Evolutionary conservation across 108 stramenopile species (phyloP).

Genomic region (Bacterosira constricta): DNA sequence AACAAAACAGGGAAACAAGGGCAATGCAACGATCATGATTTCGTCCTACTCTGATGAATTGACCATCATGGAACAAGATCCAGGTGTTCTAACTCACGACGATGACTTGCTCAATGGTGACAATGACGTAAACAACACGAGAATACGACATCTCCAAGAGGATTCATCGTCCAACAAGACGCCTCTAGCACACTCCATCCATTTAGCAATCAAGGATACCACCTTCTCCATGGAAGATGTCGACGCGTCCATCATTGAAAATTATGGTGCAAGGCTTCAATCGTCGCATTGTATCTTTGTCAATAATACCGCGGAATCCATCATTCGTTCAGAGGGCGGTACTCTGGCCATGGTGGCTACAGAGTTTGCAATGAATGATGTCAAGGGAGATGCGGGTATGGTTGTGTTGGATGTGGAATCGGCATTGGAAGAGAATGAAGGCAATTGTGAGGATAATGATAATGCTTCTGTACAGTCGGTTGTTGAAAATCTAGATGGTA

Average conservation of each 20-base stretch:
- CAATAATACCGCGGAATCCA: slow-evolving; percentile 35
- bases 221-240: slow-evolving; percentile 19
- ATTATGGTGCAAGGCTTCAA: slow-evolving; percentile 32
- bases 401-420: slow-evolving; percentile 29
- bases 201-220: slow-evolving; percentile 13
- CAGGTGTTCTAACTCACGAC: not conserved
- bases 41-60: slow-evolving; percentile 6
- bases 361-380: slow-evolving; percentile 21
- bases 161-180: not conserved
- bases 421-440: slow-evolving; percentile 9
- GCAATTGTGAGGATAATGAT: slow-evolving; percentile 35
- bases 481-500: not conserved
- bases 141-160: slow-evolving; percentile 1
- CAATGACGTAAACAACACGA: not conserved
- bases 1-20: slow-evolving; percentile 24
- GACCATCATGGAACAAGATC: not conserved
- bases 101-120: slow-evolving; percentile 17
- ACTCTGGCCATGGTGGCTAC: slow-evolving; percentile 29
- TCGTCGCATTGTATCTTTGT: slow-evolving; percentile 7
- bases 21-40: slow-evolving; percentile 24
- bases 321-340: slow-evolving; percentile 25
- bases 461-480: not conserved
- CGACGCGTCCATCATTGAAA: slow-evolving; percentile 30
- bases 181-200: slow-evolving; percentile 24
- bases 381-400: slow-evolving; percentile 10